These are phyloP conservation scores for Wallacemonas sp. DNA, from an alignment of 208 protist genomes.

Conservation along the genomic window DNA sequence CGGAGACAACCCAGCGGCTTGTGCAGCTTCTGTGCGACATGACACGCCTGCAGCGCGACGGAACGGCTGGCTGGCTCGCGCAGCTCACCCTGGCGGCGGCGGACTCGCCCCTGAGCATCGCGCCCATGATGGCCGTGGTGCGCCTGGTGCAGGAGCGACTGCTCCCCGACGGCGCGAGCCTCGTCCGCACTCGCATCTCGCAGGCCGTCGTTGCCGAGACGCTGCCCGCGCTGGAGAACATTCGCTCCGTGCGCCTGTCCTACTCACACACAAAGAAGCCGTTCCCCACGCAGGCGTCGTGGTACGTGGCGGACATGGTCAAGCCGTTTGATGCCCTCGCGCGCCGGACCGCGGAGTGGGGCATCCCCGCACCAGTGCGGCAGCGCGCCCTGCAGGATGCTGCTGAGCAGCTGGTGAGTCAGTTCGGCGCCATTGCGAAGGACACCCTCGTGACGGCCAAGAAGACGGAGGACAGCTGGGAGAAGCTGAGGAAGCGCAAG, in stretches of 20 bases:
- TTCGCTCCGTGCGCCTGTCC: slow-evolving; percentile 70
- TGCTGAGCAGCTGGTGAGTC: slow-evolving; percentile 26
- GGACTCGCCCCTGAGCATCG: slow-evolving; percentile 16
- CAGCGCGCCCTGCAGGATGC: slow-evolving; percentile 1
- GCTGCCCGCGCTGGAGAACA: slow-evolving; percentile 56
- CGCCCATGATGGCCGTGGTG: slow-evolving; percentile 2
- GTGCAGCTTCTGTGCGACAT: slow-evolving; percentile 19
- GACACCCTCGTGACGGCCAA: slow-evolving; percentile 84
- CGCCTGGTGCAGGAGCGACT: slow-evolving; percentile 4
- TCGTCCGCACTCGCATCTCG: slow-evolving; percentile 18
- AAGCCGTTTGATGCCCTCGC: slow-evolving; percentile 61
- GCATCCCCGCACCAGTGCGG: not conserved
- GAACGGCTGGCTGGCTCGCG: slow-evolving; percentile 8
- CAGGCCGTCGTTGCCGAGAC: slow-evolving; percentile 32
- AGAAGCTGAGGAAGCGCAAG: slow-evolving; percentile 82
- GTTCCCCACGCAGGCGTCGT: slow-evolving; percentile 66
- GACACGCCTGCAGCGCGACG: slow-evolving; percentile 17
- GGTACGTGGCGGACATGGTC: slow-evolving; percentile 62
- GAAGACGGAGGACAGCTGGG: slow-evolving; percentile 88
- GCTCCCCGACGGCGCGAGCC: not conserved
- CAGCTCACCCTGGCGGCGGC: slow-evolving; percentile 23
- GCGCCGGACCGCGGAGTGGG: slow-evolving; percentile 20
- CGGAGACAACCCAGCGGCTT: slow-evolving; percentile 1
- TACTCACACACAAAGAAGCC: slow-evolving; percentile 77
- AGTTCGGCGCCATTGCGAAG: slow-evolving; percentile 56